Evolutionary conservation across 2,329 filamentous ascomycete species (phyloP), one percentile per base, ranked within the genome.

Genomic region (Pseudopithomyces chartarum): DNA sequence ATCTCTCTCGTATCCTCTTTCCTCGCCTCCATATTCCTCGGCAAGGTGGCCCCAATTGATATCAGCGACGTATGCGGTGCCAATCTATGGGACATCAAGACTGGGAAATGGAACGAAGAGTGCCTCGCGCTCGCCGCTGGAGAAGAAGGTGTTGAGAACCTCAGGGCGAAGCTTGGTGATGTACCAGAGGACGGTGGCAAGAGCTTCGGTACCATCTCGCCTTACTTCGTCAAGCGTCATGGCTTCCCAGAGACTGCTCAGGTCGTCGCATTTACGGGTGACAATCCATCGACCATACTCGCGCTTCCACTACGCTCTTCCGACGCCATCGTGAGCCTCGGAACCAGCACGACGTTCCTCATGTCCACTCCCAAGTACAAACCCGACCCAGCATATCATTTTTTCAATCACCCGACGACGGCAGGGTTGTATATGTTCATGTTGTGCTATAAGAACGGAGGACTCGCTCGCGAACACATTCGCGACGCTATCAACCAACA

Each of bases 401-500:
- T 98, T 82, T 96, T 98, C 85, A 97, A 97, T 80, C 93, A 98
- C 77, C 95, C 95, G 1, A 95, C 92, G 43, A 96, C 92, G 0
- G 81, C 88, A 0, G 92, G 90, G 1, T 85, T 97, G 58, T 97
- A 96, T 84, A 98, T 99, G 95, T 98, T 99, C 79, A 99, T 99
- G 95, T 87, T 99, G 34, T 99, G 95, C 83, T 99, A 98, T 82
- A 98, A 98, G 79, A 99, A 99, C 78, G 95, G 95, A 65, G 92
- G 92, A 2, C 86, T 98, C 1, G 94, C 95, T 1, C 90, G 95
- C 43, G 95, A 99, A 74, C 88, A 90, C 68, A 86, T 98, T 60
- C 90, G 95, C 53, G 92, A 99, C 71, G 83, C 85, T 0, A 85
- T 98, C 51, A 89, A 92, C 59, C 77, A 78, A 23, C 74, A 80